Evolutionary conservation across 129 eudicot species (phyloP).

Genomic region (Artemisia tridentata): DNA sequence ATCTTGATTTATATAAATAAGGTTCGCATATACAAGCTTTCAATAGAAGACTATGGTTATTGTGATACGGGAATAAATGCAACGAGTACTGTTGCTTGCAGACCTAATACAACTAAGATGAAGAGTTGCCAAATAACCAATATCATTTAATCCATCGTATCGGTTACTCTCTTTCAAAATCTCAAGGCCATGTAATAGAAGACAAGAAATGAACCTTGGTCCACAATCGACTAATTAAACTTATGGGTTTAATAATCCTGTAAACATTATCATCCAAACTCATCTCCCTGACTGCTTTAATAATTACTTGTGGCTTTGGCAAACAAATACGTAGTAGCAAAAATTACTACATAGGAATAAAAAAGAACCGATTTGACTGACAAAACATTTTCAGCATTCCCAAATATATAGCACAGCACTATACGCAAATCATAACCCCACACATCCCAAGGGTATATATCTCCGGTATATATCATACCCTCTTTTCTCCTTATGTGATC

Average conservation of each 20-base stretch:
- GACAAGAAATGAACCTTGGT: constrained; percentile 15
- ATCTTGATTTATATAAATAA: constrained; percentile 10
- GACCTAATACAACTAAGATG: constrained; percentile 2
- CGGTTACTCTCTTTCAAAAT: constrained; percentile 3
- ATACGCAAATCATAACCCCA: too few species aligned
- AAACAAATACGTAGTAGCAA: too few species aligned
- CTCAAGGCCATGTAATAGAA: constrained; percentile 6
- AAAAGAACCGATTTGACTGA: too few species aligned
- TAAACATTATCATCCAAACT: constrained; percentile 9
- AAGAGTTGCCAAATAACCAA: constrained; percentile 16
- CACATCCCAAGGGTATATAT: too few species aligned
- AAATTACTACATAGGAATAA: too few species aligned
- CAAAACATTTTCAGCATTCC: too few species aligned
- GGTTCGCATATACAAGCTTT: constrained; percentile 1
- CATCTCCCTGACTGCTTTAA: constrained; percentile 8
- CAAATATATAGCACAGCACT: too few species aligned
- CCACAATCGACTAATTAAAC: constrained; percentile 5
- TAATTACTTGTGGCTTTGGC: background rate
- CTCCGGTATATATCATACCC: too few species aligned
- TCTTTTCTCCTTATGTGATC: too few species aligned
- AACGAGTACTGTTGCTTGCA: background rate
- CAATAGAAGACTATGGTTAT: background rate
- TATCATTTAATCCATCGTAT: background rate
- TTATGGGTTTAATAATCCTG: constrained; percentile 6
- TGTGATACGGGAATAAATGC: background rate